These are phyloP conservation scores for Lumnitzera racemosa DNA, from an alignment of 345 rosid genomes.

Conservation along the genomic window DNA sequence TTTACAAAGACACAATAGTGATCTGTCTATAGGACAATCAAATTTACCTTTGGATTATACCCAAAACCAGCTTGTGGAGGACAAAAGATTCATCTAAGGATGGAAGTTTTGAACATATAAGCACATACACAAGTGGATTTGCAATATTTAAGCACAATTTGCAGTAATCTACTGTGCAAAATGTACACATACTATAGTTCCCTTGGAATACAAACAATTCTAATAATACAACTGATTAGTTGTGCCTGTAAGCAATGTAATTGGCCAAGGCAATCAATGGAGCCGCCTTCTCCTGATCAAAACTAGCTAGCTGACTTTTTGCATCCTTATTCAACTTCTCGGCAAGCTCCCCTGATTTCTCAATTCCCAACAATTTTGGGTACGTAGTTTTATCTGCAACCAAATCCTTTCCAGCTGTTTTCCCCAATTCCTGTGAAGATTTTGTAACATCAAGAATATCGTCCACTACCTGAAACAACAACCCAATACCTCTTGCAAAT, in stretches of 20 bases:
- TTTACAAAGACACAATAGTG: no score
- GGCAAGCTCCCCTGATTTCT: conserved; percentile 66
- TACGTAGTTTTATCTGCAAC: conserved; percentile 75
- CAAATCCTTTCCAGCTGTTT: conserved; percentile 94
- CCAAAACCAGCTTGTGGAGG: no score
- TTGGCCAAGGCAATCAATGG: conserved; percentile 86
- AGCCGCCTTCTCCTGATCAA: conserved; percentile 60
- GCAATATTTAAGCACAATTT: no score
- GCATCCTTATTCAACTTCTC: conserved; percentile 67
- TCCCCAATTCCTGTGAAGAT: conserved; percentile 76
- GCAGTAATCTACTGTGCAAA: no score
- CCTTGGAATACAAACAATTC: no score
- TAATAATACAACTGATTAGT: conserved; percentile 16
- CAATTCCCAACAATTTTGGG: conserved; percentile 82
- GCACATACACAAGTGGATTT: no score
- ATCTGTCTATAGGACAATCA: no score
- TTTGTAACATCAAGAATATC: conserved; percentile 89
- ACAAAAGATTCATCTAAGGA: no score
- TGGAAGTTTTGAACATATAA: no score
- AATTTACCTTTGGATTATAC: no score
- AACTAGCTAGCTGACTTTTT: conserved; percentile 43
- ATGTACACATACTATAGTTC: no score
- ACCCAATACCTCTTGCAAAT: conserved; percentile 63
- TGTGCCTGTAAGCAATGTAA: conserved; percentile 81
- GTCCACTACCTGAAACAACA: conserved; percentile 92